A percentile compares a stretch with the other conserved stretches of the same genome.
phyloP scores from a whole-genome alignment of 1,139 yeast genomes.

The Pichia sp. region DNA sequence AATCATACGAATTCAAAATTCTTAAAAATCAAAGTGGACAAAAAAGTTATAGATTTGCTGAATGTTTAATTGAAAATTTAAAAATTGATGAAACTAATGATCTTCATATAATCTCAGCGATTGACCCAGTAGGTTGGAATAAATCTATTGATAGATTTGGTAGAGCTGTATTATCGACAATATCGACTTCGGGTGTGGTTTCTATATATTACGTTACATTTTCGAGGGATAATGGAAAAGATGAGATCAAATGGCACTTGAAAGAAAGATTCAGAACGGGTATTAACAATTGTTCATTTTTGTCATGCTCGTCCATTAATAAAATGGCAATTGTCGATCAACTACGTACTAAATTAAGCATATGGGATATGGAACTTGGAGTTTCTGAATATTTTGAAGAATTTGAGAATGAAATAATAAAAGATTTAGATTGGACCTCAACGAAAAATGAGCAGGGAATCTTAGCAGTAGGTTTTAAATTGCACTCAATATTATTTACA shows the following conservation, averaged over 20 bases:
- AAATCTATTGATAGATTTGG: constrained; percentile 36
- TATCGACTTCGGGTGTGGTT: constrained; percentile 51
- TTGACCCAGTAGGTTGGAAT: constrained; percentile 62
- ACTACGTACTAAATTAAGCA: constrained; percentile 43
- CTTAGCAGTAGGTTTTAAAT: constrained; percentile 68
- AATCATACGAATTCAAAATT: constrained; percentile 24
- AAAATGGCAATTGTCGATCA: constrained; percentile 68
- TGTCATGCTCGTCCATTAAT: constrained; percentile 69
- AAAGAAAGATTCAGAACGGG: constrained; percentile 51
- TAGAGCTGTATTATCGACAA: constrained; percentile 52
- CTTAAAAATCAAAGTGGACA: constrained; percentile 16
- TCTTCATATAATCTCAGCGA: constrained; percentile 47
- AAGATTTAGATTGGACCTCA: constrained; percentile 79
- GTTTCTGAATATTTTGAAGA: constrained; percentile 59
- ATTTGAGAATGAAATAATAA: constrained; percentile 30
- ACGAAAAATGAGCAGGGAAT: constrained; percentile 65
- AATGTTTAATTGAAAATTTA: constrained; percentile 26
- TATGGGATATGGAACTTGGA: constrained; percentile 72
- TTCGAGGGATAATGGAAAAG: constrained; percentile 11
- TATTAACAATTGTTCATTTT: constrained; percentile 42
- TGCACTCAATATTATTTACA: constrained; percentile 61
- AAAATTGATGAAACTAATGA: constrained; percentile 24
- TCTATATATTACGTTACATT: constrained; percentile 41
- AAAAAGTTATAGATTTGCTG: constrained; percentile 17
- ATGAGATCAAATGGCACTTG: constrained; percentile 43